Evolutionary conservation across 352 stramenopile species (phyloP).

Genomic region (Hyaloperonospora brassicae): DNA sequence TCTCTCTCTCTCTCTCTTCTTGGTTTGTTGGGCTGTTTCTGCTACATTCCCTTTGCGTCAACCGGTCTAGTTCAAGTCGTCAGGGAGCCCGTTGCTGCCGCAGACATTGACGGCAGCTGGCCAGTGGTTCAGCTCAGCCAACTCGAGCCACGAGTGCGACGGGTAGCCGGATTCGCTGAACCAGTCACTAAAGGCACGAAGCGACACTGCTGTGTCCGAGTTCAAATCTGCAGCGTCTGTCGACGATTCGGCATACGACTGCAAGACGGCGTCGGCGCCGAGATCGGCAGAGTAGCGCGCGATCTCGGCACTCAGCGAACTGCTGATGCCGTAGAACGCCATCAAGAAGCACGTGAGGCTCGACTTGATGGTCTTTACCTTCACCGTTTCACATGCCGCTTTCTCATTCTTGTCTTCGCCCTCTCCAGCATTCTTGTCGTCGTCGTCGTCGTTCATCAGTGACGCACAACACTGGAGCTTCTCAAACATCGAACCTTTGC

Average conservation of each 20-base stretch:
- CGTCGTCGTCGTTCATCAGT: conserved; percentile 29
- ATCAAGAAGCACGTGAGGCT: conserved; percentile 73
- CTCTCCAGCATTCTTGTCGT: conserved; percentile 20
- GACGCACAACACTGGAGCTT: conserved; percentile 45
- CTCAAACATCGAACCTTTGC: conserved; percentile 49
- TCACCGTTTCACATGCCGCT: conserved; percentile 23
- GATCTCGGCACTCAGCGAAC: conserved; percentile 60
- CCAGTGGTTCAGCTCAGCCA: conserved; percentile 73
- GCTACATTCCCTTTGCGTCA: too few relatives aligned
- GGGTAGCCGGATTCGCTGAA: conserved; percentile 59
- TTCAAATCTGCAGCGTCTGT: conserved; percentile 9
- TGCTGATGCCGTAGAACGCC: conserved; percentile 79
- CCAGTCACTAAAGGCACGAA: conserved; percentile 70
- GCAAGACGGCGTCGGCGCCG: conserved; percentile 58
- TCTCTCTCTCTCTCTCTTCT: conserved; percentile 9
- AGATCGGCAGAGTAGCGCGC: conserved; percentile 63
- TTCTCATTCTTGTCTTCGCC: conserved; percentile 17
- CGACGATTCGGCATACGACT: conserved; percentile 33
- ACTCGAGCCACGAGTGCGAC: conserved; percentile 70
- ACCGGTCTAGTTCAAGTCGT: conserved; percentile 17
- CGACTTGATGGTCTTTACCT: conserved; percentile 51
- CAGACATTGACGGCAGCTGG: conserved; percentile 65
- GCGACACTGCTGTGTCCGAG: conserved; percentile 34
- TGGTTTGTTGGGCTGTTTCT: background rate
- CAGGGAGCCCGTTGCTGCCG: conserved; percentile 32